Percentiles rank a stretch among this genome's conserved stretches.
Evolutionary conservation across 805 yeast species (phyloP).

Genomic region (Ogataea zsoltii): DNA sequence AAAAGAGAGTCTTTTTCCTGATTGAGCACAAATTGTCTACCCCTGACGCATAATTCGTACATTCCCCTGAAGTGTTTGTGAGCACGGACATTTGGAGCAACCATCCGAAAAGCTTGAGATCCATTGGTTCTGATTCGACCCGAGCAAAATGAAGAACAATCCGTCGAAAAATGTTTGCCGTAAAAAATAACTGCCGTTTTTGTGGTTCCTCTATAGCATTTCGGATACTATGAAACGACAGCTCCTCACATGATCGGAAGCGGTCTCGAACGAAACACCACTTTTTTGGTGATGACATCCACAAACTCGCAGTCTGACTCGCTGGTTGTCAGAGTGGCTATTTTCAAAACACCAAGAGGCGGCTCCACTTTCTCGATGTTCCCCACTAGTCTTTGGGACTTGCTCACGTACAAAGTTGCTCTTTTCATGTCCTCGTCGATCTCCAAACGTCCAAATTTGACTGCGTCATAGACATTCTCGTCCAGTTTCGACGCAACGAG

Average conservation of each 20-base stretch:
- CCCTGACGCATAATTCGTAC: neutral
- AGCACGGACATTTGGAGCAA: too few species aligned
- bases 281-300: conserved; percentile 59
- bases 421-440: conserved; percentile 44
- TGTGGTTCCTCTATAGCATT: too few species aligned
- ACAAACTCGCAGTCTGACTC: conserved; percentile 47
- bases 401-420: conserved; percentile 65
- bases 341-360: conserved; percentile 63
- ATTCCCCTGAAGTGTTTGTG: conserved; percentile 5
- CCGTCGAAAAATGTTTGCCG: neutral
- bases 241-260: conserved; percentile 65
- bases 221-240: neutral
- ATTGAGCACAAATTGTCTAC: neutral
- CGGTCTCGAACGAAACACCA: conserved; percentile 68
- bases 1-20: neutral
- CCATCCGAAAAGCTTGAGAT: too few species aligned
- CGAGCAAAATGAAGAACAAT: too few species aligned
- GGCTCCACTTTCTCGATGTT: conserved; percentile 55
- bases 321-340: conserved; percentile 32
- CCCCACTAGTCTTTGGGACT: conserved; percentile 70
- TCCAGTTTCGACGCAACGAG: conserved; percentile 4
- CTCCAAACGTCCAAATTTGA: conserved; percentile 51
- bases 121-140: too few species aligned
- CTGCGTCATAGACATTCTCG: conserved; percentile 38
- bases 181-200: neutral